Base-by-base conservation (phyloP, 345 rosid species). In the Aquilaria yunnanensis region DNA sequence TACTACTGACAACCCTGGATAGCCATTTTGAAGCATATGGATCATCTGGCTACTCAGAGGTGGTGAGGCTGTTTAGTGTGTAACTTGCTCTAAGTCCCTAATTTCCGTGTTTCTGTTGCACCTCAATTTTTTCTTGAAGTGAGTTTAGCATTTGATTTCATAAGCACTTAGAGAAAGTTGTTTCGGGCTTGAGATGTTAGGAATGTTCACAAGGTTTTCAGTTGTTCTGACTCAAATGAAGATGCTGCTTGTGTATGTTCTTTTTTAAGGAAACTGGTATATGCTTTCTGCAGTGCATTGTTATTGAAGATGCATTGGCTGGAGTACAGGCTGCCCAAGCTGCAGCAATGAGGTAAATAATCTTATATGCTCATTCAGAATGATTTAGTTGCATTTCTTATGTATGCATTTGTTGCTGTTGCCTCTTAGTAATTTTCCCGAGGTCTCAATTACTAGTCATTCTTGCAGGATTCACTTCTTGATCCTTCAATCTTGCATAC, bases 321-420 rank as follows among this genome's bases (percentile, higher is more conserved):
- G 98, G 98, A 72, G 87, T 93, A 64, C 96, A 85, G 75, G 97
- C 98, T 64, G 98, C 98, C 37, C 77, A 83, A 74, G 96, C 97
- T 71, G 98, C 98, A 65, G 66, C 78, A 61, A 93, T 93, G 97
- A 88, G 97, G 97, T 93, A 75, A 5, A 37, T 37, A 37, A 2
- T 37, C 8, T 37, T 37, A 37, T 37, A 56, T 60, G 60, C 60
- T 68, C 13, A 55, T 56, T 61, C 58, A 31, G 23, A 47, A 61
- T 53, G 32, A 16, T 56, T 45, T 63, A 56, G 16, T 16, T 14
- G 55, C 29, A 54, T 62, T 31, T 61, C 13, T 12, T 47, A 51
- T 54, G 54, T 3, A 5, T 3, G 11, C 49, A 0, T 54, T 30
- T 64, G 10, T 56, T 3, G 57, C 11, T 37, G 57, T 54, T 12